phyloP scores from a whole-genome alignment of 805 yeast genomes.

The Teunomyces cretensis region DNA sequence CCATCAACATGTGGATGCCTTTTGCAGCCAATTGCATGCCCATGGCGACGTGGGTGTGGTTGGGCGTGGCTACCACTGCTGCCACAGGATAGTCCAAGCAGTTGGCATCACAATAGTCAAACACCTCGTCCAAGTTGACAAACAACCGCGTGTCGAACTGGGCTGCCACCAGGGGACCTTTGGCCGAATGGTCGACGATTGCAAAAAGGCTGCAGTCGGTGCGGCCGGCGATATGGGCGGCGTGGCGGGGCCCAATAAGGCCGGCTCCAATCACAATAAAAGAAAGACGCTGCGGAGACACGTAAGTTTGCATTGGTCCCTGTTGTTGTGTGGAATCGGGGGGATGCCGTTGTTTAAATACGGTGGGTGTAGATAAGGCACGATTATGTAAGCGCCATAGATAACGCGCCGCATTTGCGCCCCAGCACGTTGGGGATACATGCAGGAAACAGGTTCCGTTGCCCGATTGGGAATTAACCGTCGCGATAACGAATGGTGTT shows the following conservation, averaged over 20 bases:
- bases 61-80: constrained; percentile 42
- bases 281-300: constrained; percentile 9
- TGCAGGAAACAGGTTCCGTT: too few relatives aligned
- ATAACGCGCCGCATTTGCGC: too few relatives aligned
- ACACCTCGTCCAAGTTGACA: constrained; percentile 24
- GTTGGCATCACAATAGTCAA: constrained; percentile 21
- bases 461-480: too few relatives aligned
- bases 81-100: constrained; percentile 29
- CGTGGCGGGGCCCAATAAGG: constrained; percentile 42
- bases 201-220: constrained; percentile 30
- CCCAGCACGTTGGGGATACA: too few relatives aligned
- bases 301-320: background rate
- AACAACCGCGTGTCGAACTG: constrained; percentile 25
- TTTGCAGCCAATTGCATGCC: constrained; percentile 30
- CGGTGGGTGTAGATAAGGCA: background rate
- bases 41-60: constrained; percentile 35
- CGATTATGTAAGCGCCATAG: background rate
- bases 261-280: constrained; percentile 39
- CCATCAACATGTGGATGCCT: constrained; percentile 36
- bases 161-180: constrained; percentile 30
- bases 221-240: constrained; percentile 28
- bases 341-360: background rate
- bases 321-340: background rate
- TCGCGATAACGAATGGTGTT: too few relatives aligned
- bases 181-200: constrained; percentile 34